A percentile compares a stretch with the other conserved stretches of the same genome.
Conservation (phyloP, 139 green algal species). For the Volvox africanus region DNA sequence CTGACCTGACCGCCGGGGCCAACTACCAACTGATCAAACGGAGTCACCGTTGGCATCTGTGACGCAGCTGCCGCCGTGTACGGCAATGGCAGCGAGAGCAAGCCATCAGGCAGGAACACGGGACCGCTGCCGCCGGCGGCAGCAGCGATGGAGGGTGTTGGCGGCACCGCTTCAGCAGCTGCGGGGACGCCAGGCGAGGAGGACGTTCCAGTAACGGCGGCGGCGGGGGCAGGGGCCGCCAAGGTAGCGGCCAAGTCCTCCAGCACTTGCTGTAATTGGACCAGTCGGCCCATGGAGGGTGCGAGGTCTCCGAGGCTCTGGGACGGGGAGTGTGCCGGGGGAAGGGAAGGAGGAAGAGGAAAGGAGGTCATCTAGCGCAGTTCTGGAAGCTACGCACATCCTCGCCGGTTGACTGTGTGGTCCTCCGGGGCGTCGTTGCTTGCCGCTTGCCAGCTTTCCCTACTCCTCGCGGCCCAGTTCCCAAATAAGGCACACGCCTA, state of each 20-base stretch:
- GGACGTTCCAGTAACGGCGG: not conserved
- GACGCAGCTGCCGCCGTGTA: not conserved
- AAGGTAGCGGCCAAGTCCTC: not conserved
- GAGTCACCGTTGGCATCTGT: not conserved
- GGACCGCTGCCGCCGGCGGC: not conserved
- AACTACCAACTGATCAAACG: constrained; percentile 28
- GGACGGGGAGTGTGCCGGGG: too few species aligned
- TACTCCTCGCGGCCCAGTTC: too few species aligned
- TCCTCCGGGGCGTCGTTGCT: too few species aligned
- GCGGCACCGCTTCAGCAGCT: not conserved
- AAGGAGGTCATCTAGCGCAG: too few species aligned
- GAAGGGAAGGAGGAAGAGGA: too few species aligned
- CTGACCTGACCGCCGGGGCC: constrained; percentile 14
- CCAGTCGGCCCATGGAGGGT: not conserved
- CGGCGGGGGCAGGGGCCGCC: not conserved
- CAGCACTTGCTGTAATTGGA: not conserved
- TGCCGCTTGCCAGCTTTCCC: too few species aligned
- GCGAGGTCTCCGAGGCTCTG: not conserved
- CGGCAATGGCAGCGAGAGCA: constrained; percentile 2
- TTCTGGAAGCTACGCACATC: too few species aligned
- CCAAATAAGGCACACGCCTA: too few species aligned
- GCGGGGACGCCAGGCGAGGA: not conserved
- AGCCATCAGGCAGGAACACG: not conserved
- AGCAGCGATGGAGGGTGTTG: constrained; percentile 20
- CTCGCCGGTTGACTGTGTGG: too few species aligned